phyloP scores from a whole-genome alignment of 2,329 filamentous ascomycete species.

The Aspergillus arachidicola region DNA sequence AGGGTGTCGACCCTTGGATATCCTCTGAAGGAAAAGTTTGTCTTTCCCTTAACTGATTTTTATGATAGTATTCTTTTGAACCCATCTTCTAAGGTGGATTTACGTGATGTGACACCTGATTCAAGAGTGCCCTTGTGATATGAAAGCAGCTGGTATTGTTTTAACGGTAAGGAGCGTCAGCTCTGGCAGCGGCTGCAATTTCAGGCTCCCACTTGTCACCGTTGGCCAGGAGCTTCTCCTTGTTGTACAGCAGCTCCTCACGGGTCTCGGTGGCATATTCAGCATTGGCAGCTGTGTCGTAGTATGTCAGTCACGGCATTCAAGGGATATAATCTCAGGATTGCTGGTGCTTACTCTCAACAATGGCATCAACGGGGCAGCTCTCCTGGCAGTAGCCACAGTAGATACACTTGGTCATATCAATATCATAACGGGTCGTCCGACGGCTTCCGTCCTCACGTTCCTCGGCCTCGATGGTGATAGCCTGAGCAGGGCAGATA shows the following conservation, averaged over 20 bases:
- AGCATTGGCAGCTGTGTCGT: constrained; percentile 62
- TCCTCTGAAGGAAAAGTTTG: constrained; percentile 6
- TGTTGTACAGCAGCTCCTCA: constrained; percentile 97
- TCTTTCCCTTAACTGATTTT: constrained; percentile 4
- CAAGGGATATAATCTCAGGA: constrained; percentile 19
- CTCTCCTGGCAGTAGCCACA: constrained; percentile 99
- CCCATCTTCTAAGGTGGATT: constrained; percentile 6
- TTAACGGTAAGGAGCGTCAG: constrained; percentile 90
- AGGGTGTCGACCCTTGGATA: constrained; percentile 8
- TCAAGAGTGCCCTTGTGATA: constrained; percentile 7
- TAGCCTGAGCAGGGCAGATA: constrained; percentile 95
- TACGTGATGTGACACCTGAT: constrained; percentile 6
- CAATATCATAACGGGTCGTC: constrained; percentile 97
- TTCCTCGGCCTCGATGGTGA: constrained; percentile 98
- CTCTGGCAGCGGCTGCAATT: constrained; percentile 85
- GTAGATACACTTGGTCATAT: constrained; percentile 99
- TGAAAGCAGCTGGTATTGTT: constrained; percentile 9
- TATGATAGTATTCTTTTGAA: constrained; percentile 4
- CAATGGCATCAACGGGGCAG: constrained; percentile 95
- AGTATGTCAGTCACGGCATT: constrained; percentile 11
- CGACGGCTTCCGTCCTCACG: constrained; percentile 92
- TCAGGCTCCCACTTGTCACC: constrained; percentile 98
- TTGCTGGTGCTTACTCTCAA: constrained; percentile 59
- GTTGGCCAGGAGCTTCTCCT: constrained; percentile 87
- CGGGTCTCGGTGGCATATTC: constrained; percentile 77